Base-by-base conservation (phyloP, 108 stramenopile genomes). In the Skeletonema tropicum region DNA sequence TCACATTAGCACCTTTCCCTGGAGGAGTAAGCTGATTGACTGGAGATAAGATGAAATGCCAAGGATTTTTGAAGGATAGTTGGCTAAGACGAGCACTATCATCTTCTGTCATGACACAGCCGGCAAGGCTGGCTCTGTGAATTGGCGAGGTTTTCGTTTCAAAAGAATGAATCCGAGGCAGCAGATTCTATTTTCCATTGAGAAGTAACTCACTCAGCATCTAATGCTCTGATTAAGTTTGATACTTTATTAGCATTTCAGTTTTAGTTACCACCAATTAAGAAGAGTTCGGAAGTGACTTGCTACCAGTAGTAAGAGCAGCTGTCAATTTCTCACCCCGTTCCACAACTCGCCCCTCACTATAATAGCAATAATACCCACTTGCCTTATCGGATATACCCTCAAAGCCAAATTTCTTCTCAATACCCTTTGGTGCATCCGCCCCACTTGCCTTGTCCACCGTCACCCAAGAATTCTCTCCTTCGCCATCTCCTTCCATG, bases 381-480 rank as follows among this genome's bases (percentile, higher is more conserved):
- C 79, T 84, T 9, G 76, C 70, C 49, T 86, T 85, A 74, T 92
- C 89, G 3, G 86, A 77, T 45, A 70, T 76, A 5, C 94, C 94
- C 73, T 95, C 91, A 69, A 95, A 95, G 14, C 91, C 94, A 80
- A 95, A 84, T 52, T 82, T 58, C 71, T 92, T 92, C 77, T 91
- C 94, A 57, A 90, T 59, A 59, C 89, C 93, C 33, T 60, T 60
- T 5, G 70, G 78, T 36, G 79, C 77, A 48, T 79, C 75, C 7
- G 71, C 79, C 11, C 83, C 60, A 3, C 68, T 70, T 15, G 68
- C 62, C 60, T 89, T 91, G 68, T 91, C 89, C 11, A 91, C 89
- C 5, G 73, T 45, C 17, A 62, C 64, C 93, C 93, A 94, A 10
- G 52, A 23, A 41, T 74, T 29, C 26, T 1, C 80, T n/a, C 26